Conservation (phyloP, 306 rosid species). For the Dryas octopetala region DNA sequence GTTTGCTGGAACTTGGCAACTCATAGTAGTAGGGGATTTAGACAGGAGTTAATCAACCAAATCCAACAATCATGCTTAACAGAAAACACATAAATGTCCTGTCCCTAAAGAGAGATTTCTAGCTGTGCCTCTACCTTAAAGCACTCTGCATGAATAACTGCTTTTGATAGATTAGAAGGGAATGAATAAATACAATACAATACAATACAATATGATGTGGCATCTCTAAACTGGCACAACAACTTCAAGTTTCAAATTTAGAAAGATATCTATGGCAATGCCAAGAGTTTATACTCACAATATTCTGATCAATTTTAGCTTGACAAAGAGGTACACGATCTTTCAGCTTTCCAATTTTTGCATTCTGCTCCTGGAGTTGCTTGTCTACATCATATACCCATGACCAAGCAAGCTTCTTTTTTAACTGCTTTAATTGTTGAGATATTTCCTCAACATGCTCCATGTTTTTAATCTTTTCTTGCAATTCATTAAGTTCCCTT, state of each 20-base stretch:
- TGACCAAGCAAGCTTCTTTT: constrained; percentile 94
- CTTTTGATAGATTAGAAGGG: neutral
- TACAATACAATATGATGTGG: neutral
- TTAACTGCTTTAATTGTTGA: constrained; percentile 58
- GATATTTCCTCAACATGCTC: constrained; percentile 81
- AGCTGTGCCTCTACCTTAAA: neutral
- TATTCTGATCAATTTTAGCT: constrained; percentile 61
- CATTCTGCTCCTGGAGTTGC: constrained; percentile 50
- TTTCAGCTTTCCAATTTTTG: constrained; percentile 57
- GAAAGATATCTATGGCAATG: neutral
- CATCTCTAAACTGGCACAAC: neutral
- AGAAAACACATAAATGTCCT: neutral
- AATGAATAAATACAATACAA: neutral
- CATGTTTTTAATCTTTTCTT: constrained; percentile 71
- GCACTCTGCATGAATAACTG: neutral
- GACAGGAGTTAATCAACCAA: neutral
- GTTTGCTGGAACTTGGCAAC: neutral
- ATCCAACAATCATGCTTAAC: neutral
- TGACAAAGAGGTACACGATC: constrained; percentile 75
- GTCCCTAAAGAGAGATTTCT: neutral
- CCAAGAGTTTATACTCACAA: constrained; percentile 38
- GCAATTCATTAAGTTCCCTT: constrained; percentile 73
- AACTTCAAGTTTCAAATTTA: constrained; percentile 15
- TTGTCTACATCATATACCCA: constrained; percentile 83
- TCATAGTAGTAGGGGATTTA: neutral